Base-by-base conservation (phyloP, 2,329 filamentous ascomycete genomes). In the Calonectria fujianensis region DNA sequence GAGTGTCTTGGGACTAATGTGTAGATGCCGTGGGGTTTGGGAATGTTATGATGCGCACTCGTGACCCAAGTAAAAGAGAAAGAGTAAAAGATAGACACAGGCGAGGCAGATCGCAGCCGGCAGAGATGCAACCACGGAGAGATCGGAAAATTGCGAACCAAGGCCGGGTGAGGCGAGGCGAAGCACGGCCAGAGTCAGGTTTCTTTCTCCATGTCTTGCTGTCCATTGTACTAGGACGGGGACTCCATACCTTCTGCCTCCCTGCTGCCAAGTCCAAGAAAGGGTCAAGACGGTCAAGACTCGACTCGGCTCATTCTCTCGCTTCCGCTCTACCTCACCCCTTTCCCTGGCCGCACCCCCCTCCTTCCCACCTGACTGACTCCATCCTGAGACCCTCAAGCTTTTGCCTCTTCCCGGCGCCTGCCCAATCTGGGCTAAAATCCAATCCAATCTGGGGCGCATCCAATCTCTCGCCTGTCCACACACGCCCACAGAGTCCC, bases 381-480 rank as follows among this genome's bases (percentile, higher is more conserved):
- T 45, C 39, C 31, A 41, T 41, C 18, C 31, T 50, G 37, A 32
- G 52, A 57, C 51, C 64, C 32, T 57, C 52, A 31, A 45, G 29
- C 74, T 69, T 50, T 39, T 64, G 37, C 61, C 7, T 48, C 51
- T 39, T 65, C 51, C 72, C 54, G 72, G 74, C 67, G 69, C 48
- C 65, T 72, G 65, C 72, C 74, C 74, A 74, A 72, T 72, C 63
- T 70, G 64, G 67, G 57, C 57, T 76, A 69, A 59, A 65, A 57
- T 37, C 39, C 31, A 50, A 69, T 69, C 37, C 64, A 73, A 73
- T 73, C 71, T 73, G 71, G 71, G 70, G 65, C 71, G 66, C n/a
- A 27, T 68, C 52, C 45, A 73, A 80, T 77, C 76, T 75, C 76
- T 76, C 73, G 73, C 66, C 24, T 24, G 31, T 69, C 59, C 57